phyloP scores from a whole-genome alignment of 2,329 filamentous ascomycete genomes.

The Fusarium piperis region DNA sequence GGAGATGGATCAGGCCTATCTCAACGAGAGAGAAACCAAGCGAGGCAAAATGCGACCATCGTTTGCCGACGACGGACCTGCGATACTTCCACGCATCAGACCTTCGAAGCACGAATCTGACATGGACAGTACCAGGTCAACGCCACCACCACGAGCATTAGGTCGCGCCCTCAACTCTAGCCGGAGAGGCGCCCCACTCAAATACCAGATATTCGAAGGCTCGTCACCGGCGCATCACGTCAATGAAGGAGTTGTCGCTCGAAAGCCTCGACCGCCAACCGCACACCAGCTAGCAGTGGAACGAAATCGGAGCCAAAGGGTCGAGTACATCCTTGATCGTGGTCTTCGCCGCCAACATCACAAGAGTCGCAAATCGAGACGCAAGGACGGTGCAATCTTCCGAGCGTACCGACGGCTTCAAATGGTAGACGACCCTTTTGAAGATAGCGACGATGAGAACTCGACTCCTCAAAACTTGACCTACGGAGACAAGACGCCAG shows the following conservation, averaged over 20 bases:
- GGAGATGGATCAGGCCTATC: conserved; percentile 76
- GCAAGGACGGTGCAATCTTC: conserved; percentile 72
- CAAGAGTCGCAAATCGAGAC: conserved; percentile 68
- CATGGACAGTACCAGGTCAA: conserved; percentile 56
- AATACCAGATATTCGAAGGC: conserved; percentile 68
- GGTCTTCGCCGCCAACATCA: conserved; percentile 75
- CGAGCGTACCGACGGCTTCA: conserved; percentile 73
- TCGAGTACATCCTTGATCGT: conserved; percentile 84
- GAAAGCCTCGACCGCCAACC: conserved; percentile 78
- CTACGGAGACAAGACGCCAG: conserved; percentile 43
- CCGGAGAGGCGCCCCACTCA: conserved; percentile 60
- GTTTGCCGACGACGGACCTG: conserved; percentile 63
- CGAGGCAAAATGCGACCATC: conserved; percentile 56
- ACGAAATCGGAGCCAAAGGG: conserved; percentile 78
- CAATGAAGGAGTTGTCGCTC: conserved; percentile 64
- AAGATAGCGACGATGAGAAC: conserved; percentile 71
- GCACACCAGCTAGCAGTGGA: conserved; percentile 86
- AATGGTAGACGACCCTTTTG: conserved; percentile 63
- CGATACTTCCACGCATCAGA: conserved; percentile 70
- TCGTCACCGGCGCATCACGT: conserved; percentile 67
- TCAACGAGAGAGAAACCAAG: conserved; percentile 69
- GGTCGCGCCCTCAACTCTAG: conserved; percentile 41
- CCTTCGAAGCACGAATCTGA: conserved; percentile 68
- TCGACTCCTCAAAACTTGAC: conserved; percentile 47
- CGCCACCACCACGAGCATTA: conserved; percentile 51